These are phyloP conservation scores for Podospora didyma DNA, from an alignment of 495 filamentous ascomycete species.

Conservation along the genomic window DNA sequence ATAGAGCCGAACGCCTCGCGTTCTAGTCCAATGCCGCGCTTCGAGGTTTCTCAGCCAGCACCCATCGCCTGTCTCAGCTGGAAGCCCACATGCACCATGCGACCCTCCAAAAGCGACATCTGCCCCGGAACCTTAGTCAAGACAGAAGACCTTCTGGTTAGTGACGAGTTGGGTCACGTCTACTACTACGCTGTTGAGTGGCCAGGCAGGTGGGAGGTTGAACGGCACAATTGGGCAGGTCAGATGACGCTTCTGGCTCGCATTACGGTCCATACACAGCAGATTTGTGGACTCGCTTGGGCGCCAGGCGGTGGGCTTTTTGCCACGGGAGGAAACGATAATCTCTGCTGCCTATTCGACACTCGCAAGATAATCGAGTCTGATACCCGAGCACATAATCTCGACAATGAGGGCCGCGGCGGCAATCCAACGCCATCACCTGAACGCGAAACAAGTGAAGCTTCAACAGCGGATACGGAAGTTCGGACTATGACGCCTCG, in stretches of 20 bases:
- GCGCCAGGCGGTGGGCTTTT: constrained; percentile 71
- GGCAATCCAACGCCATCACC: background rate
- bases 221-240: constrained; percentile 64
- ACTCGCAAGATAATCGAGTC: constrained; percentile 52
- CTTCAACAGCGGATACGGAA: constrained; percentile 9
- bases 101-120: constrained; percentile 33
- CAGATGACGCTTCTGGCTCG: constrained; percentile 72
- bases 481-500: background rate
- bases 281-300: constrained; percentile 91
- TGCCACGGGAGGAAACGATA: constrained; percentile 91
- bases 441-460: constrained; percentile 1
- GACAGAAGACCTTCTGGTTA: constrained; percentile 80
- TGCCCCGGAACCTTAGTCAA: constrained; percentile 38
- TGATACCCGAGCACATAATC: background rate
- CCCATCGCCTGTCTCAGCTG: constrained; percentile 76
- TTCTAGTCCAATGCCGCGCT: constrained; percentile 48
- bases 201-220: constrained; percentile 57
- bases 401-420: constrained; percentile 3
- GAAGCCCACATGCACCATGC: constrained; percentile 45
- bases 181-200: constrained; percentile 92
- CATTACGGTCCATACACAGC: constrained; percentile 77
- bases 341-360: constrained; percentile 79
- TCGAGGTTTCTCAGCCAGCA: constrained; percentile 65
- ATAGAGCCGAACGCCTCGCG: constrained; percentile 3
- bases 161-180: constrained; percentile 80